Percentiles rank a stretch among this genome's conserved stretches.
Evolutionary conservation across 225 moss, liverwort and hornwort genomes (phyloP).

Genomic region (Marchantia paleacea): DNA sequence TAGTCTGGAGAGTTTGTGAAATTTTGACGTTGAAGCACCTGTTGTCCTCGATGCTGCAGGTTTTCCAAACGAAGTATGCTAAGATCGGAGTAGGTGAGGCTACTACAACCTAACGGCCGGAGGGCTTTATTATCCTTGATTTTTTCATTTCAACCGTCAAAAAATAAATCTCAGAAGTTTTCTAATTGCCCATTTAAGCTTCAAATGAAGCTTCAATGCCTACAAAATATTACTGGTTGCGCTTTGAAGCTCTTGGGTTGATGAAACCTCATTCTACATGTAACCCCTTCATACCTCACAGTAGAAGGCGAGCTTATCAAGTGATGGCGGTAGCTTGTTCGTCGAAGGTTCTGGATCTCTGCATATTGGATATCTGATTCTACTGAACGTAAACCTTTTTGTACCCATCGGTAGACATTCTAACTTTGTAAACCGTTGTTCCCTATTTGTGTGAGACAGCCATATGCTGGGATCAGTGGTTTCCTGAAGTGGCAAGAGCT

Average conservation of each 20-base stretch:
- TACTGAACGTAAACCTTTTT: too few relatives aligned
- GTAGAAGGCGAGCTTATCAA: background rate
- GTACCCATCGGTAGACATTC: background rate
- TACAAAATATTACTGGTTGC: too few relatives aligned
- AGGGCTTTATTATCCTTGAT: too few relatives aligned
- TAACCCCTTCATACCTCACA: background rate
- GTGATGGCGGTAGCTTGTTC: too few relatives aligned
- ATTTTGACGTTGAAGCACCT: background rate
- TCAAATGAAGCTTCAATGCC: too few relatives aligned
- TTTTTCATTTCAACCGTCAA: too few relatives aligned
- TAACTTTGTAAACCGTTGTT: background rate
- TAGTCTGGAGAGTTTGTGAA: too few relatives aligned
- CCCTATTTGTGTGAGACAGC: slow-evolving; percentile 27
- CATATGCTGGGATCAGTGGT: slow-evolving; percentile 99
- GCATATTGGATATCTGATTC: too few relatives aligned
- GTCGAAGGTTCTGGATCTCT: too few relatives aligned
- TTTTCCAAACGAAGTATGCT: slow-evolving; percentile 68
- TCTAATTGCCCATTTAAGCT: too few relatives aligned
- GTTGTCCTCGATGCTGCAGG: slow-evolving; percentile 31
- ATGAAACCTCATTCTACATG: background rate
- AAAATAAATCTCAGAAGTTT: too few relatives aligned
- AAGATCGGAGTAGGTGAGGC: slow-evolving; percentile 68
- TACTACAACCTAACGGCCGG: background rate
- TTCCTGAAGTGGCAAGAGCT: slow-evolving; percentile 80
- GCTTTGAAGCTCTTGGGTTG: too few relatives aligned